These are phyloP conservation scores for Albifimbria verrucaria DNA, from an alignment of 2,329 filamentous ascomycete genomes.

Conservation along the genomic window DNA sequence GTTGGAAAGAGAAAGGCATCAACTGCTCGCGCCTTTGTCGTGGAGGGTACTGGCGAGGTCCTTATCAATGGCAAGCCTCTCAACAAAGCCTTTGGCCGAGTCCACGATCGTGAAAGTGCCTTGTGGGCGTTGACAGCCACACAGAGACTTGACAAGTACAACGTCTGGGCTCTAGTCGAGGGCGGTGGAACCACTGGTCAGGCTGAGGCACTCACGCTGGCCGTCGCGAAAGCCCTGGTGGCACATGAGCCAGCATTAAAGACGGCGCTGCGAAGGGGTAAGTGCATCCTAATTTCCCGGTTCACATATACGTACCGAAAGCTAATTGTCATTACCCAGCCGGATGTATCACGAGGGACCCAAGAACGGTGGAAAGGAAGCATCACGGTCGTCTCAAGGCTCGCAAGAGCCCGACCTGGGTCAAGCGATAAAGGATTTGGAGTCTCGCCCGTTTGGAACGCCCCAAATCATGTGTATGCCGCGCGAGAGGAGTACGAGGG, in stretches of 20 bases:
- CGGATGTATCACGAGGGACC: constrained; percentile 87
- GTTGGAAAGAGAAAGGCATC: constrained; percentile 86
- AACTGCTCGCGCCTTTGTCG: constrained; percentile 78
- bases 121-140: constrained; percentile 87
- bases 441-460: no score
- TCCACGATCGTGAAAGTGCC: constrained; percentile 93
- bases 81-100: constrained; percentile 73
- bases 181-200: constrained; percentile 94
- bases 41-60: constrained; percentile 89
- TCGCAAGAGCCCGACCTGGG: constrained; percentile 97
- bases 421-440: constrained; percentile 83
- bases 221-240: constrained; percentile 80
- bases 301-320: background rate
- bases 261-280: constrained; percentile 82
- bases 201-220: constrained; percentile 89
- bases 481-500: constrained; percentile 12
- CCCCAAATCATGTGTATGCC: constrained; percentile 6
- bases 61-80: constrained; percentile 88
- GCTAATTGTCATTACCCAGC: constrained; percentile 51
- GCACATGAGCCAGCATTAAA: constrained; percentile 93
- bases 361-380: constrained; percentile 93
- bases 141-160: constrained; percentile 89
- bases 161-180: constrained; percentile 80
- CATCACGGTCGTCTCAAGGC: constrained; percentile 95
- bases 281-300: constrained; percentile 29